phyloP scores from a whole-genome alignment of 176 grass and related monocot species.

The Cenchrus fungigraminus region DNA sequence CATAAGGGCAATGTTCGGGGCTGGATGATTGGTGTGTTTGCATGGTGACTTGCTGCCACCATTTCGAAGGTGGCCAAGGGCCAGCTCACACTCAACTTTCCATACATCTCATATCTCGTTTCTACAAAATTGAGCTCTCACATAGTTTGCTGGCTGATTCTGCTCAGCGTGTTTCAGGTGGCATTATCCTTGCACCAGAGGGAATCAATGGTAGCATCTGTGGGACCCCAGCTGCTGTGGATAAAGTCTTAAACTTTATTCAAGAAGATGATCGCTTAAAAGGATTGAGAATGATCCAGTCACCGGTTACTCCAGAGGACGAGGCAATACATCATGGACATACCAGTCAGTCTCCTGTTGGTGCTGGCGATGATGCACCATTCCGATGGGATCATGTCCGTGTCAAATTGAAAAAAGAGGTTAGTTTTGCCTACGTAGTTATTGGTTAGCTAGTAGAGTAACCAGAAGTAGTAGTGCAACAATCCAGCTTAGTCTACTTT shows the following conservation, averaged over 20 bases:
- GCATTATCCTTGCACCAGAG: slow-evolving; percentile 93
- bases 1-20: background rate
- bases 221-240: slow-evolving; percentile 70
- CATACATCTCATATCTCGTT: background rate
- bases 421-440: slow-evolving; percentile 25
- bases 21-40: background rate
- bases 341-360: slow-evolving; percentile 78
- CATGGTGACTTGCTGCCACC: background rate
- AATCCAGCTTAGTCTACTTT: slow-evolving; percentile 26
- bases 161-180: slow-evolving; percentile 95
- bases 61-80: no score
- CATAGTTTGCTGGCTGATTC: slow-evolving; percentile 41
- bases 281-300: slow-evolving; percentile 77
- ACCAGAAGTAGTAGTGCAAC: background rate
- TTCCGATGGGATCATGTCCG: slow-evolving; percentile 98
- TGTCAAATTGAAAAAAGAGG: slow-evolving; percentile 99
- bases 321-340: slow-evolving; percentile 97
- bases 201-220: slow-evolving; percentile 96
- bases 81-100: background rate
- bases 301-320: slow-evolving; percentile 94
- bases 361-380: slow-evolving; percentile 90
- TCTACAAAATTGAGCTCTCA: slow-evolving; percentile 35
- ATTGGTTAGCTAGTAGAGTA: background rate
- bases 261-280: slow-evolving; percentile 74
- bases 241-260: slow-evolving; percentile 79